Base-by-base conservation (phyloP, 2,329 filamentous ascomycete species). In the Colletotrichum noveboracense region DNA sequence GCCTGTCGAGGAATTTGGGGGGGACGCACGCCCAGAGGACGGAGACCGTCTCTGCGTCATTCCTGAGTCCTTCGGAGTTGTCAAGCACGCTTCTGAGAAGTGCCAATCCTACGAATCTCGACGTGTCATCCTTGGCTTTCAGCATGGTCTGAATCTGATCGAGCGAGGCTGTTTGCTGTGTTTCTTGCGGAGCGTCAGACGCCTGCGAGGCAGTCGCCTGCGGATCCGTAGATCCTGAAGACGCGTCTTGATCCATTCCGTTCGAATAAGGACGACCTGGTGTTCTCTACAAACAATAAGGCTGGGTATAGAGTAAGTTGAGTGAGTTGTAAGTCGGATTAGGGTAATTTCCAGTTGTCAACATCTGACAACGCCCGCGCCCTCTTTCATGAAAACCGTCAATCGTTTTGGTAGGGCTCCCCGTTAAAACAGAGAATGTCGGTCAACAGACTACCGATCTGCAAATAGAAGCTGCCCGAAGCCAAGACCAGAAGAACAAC, bases 81-180 rank as follows among this genome's bases (percentile, higher is more conserved):
- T 94, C 92, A 36, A 94, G 86, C 14, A 93, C 84, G n/a, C 91
- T 90, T 79, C 92, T 93, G 66, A 94, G 87, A 26, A 94, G 86
- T 2, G 92, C 91, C 26, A 94, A 85, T 9, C 92, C 93, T 52
- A 94, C 92, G 78, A 94, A 94, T 79, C 91, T 89, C 24, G 91
- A 91, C 1, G 93, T 94, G 80, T 94, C 93, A 80, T 94, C 89
- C 76, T 91, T 92, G 70, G 90, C 83, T 70, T 86, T 85, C 38
- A 94, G 87, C 4, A 94, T 87, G 2, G 85, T 79, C 77, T 90
- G 86, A 69, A 93, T 88, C 79, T 89, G 90, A 66, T 88, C 83
- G 67, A 91, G 85, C 70, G 70, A 80, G 81, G 48, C 70, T 34
- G 65, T 66, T 58, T 58, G 65, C 34, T 71, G 73, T 8, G 73